Base-by-base conservation (phyloP, 2,329 filamentous ascomycete genomes). In the Fusarium mundagurra region DNA sequence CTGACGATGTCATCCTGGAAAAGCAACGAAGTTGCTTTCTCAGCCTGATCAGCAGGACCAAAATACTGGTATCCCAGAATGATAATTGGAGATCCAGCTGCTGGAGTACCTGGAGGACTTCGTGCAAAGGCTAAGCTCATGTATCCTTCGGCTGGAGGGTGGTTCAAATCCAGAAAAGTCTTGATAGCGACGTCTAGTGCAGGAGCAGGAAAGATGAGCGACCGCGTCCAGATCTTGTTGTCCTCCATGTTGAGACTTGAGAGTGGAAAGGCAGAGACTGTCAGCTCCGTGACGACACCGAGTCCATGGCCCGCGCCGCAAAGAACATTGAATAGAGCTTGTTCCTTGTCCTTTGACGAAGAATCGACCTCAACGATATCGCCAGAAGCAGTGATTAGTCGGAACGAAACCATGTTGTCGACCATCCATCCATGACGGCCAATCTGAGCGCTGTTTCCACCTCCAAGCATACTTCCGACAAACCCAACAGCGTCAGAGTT, bases 221-320 rank as follows among this genome's bases (percentile, higher is more conserved):
- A 73, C 3, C 82, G 77, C 0, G 68, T 70, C 83, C 82, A 84
- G 39, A 83, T 66, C 31, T 79, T 80, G 47, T 79, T 61, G 2
- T 79, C 76, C 0, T 73, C 59, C 58, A 84, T 65, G n/a, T 69
- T 53, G 13, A 84, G 76, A 10, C 44, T 39, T 0, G 76, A 63
- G 0, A 84, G 66, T 10, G 74, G 72, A 24, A 77, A 81, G 0
- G 62, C 72, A 1, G 64, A 64, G 14, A 82, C 71, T 1, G 74
- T 82, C 0, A 80, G 38, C n/a, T 78, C 71, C 0, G 78, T 80
- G 16, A 84, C 74, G 10, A 83, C 75, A 4, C 81, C 78, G 0
- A 84, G 60, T 1, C 83, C 82, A 29, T 81, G 80, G 1, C 82
- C 82, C 11, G 78, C 81, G 6, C 82, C 82, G 22, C 81, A 74